Evolutionary conservation across 768 basidiomycete genomes (phyloP), one percentile per base, ranked within the genome.

Genomic region (Mycena leptocephala): DNA sequence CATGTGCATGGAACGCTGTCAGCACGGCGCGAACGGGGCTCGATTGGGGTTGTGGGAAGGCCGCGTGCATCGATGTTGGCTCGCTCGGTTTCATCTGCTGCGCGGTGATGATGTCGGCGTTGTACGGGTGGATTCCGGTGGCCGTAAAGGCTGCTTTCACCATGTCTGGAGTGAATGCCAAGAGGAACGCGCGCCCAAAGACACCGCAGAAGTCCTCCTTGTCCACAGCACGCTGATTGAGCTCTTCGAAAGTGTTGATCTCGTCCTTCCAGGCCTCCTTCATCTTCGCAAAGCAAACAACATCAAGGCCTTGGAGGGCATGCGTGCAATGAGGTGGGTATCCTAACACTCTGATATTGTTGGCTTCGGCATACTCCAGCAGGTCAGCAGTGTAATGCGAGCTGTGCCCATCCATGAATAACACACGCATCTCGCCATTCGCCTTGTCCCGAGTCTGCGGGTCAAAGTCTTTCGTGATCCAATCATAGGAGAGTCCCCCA

Each of bases 261-360:
- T 74, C 77, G 5, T 18, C 58, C 28, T 74, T 74, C 81, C 81
- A 83, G 16, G 22, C 7, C 1, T 59, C 48, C 76, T 83, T 83
- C 65, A 79, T 64, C 26, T 22, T 39, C 6, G 74, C 75, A 59
- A 82, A 82, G 55, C 78, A 80, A 4, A 78, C 76, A 22, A 82
- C 82, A 79, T 82, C 79, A 61, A 82, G 81, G 10, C 81, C 81
- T 64, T 82, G 82, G 2, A 81, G 76, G 1, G 74, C 65, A 64
- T 81, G 79, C 7, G 56, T 74, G 18, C n/a, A n/a, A n/a, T n/a
- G n/a, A n/a, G n/a, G n/a, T n/a, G n/a, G n/a, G n/a, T n/a, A n/a
- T n/a, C n/a, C 67, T 74, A n/a, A n/a, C n/a, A n/a, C n/a, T n/a
- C n/a, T n/a, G n/a, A n/a, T n/a, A n/a, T n/a, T n/a, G n/a, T n/a